These are phyloP conservation scores for Auricularia heimuer DNA, from an alignment of 768 basidiomycete species.

Conservation along the genomic window DNA sequence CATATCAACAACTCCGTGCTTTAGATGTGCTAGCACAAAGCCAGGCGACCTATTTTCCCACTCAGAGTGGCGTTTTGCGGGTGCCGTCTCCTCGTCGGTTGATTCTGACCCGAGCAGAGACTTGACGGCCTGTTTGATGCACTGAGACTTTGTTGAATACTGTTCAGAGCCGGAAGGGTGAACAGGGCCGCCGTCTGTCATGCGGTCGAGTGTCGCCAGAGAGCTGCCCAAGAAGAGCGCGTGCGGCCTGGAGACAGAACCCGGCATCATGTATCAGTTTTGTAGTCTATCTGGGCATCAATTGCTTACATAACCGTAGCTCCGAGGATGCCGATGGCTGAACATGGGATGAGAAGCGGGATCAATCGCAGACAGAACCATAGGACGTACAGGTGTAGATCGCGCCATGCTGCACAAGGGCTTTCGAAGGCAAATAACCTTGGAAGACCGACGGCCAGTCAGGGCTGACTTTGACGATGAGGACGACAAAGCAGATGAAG, in stretches of 20 bases:
- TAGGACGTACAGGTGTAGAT: conserved; percentile 52
- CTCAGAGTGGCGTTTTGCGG: conserved; percentile 22
- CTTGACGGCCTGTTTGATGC: conserved; percentile 9
- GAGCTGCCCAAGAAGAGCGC: conserved; percentile 80
- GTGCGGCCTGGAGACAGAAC: conserved; percentile 45
- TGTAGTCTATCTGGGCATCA: too few relatives aligned
- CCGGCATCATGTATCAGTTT: too few relatives aligned
- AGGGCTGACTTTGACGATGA: conserved; percentile 62
- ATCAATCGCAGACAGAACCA: background rate
- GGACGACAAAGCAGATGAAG: conserved; percentile 65
- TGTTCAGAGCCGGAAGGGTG: background rate
- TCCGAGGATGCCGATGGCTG: conserved; percentile 64
- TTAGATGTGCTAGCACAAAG: conserved; percentile 54
- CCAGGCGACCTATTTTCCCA: conserved; percentile 43
- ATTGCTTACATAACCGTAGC: conserved; percentile 60
- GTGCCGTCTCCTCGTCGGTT: background rate
- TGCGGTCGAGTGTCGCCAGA: conserved; percentile 72
- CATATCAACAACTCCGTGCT: conserved; percentile 58
- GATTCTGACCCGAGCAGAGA: conserved; percentile 15
- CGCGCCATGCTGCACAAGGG: conserved; percentile 46
- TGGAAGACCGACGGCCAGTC: conserved; percentile 65
- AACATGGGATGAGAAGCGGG: background rate
- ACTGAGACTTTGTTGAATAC: conserved; percentile 8
- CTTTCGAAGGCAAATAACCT: conserved; percentile 67
- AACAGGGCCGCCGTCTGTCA: conserved; percentile 20